These are phyloP conservation scores for Xylaria palmicola DNA, from an alignment of 495 filamentous ascomycete species.

Conservation along the genomic window DNA sequence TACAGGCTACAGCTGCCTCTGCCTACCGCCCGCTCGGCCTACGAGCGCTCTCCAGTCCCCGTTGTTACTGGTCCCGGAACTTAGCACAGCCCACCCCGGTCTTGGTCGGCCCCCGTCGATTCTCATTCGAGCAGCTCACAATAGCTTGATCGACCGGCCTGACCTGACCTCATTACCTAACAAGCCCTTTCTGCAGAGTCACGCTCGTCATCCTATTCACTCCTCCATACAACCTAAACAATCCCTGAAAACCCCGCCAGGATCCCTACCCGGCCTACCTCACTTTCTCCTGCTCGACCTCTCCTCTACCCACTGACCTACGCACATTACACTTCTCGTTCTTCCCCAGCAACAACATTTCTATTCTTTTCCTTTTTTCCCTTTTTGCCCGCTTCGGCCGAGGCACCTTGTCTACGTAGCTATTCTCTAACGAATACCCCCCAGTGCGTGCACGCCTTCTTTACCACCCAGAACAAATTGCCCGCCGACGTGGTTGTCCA, in stretches of 20 bases:
- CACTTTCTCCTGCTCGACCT: constrained; percentile 12
- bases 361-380: no score
- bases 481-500: constrained; percentile 4
- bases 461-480: constrained; percentile 5
- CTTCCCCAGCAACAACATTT: constrained; percentile 5
- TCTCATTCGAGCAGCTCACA: constrained; percentile 18
- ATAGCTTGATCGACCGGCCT: constrained; percentile 18
- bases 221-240: constrained; percentile 18
- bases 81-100: constrained; percentile 17
- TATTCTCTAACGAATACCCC: constrained; percentile 14
- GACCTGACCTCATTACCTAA: constrained; percentile 22
- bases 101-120: constrained; percentile 12
- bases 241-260: constrained; percentile 32
- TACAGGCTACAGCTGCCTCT: not conserved
- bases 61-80: constrained; percentile 13
- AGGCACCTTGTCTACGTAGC: constrained; percentile 3
- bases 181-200: constrained; percentile 17
- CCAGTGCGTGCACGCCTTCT: constrained; percentile 13
- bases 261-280: constrained; percentile 29
- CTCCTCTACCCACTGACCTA: constrained; percentile 15
- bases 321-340: constrained; percentile 6
- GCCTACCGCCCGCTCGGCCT: not conserved
- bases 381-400: not conserved
- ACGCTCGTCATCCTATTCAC: constrained; percentile 33
- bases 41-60: not conserved